These are phyloP conservation scores for Candida silvatica DNA, from an alignment of 805 yeast genomes.

Conservation along the genomic window DNA sequence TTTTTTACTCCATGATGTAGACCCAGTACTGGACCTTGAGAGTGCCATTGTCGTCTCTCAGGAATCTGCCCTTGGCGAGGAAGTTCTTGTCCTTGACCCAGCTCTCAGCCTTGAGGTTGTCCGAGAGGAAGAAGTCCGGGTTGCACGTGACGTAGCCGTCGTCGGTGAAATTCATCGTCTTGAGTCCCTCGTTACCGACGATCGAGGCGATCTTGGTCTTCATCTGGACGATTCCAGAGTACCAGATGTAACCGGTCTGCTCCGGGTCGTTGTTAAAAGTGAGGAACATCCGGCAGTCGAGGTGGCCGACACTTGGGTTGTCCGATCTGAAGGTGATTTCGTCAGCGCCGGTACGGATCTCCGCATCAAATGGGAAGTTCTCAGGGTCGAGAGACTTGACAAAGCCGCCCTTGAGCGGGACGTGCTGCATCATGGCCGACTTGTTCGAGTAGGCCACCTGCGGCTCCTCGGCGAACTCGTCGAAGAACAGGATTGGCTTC, in stretches of 20 bases:
- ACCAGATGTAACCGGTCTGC: constrained; percentile 32
- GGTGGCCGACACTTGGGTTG: constrained; percentile 19
- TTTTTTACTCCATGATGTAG: constrained; percentile 24
- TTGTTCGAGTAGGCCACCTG: constrained; percentile 18
- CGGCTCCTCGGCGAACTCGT: constrained; percentile 27
- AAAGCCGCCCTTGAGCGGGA: constrained; percentile 26
- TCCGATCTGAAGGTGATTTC: constrained; percentile 31
- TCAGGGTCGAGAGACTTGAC: constrained; percentile 28
- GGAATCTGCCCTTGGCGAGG: constrained; percentile 52
- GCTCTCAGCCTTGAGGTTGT: constrained; percentile 31
- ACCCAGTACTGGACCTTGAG: constrained; percentile 49
- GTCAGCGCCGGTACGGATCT: constrained; percentile 35
- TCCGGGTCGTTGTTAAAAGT: constrained; percentile 25
- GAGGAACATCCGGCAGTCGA: constrained; percentile 44
- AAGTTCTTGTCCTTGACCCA: constrained; percentile 45
- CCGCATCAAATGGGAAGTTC: constrained; percentile 30
- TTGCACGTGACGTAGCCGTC: constrained; percentile 42
- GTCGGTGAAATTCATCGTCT: constrained; percentile 27
- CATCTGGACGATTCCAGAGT: constrained; percentile 40
- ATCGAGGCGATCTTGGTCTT: constrained; percentile 29
- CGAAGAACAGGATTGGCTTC: constrained; percentile 30
- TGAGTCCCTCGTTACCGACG: constrained; percentile 20
- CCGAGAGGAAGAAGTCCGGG: constrained; percentile 37
- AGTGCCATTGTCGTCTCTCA: constrained; percentile 35
- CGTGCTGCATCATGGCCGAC: constrained; percentile 20